Evolutionary conservation across 352 stramenopile genomes (phyloP), one percentile per base, ranked within the genome.

Genomic region (Globisporangium acanthophoron): DNA sequence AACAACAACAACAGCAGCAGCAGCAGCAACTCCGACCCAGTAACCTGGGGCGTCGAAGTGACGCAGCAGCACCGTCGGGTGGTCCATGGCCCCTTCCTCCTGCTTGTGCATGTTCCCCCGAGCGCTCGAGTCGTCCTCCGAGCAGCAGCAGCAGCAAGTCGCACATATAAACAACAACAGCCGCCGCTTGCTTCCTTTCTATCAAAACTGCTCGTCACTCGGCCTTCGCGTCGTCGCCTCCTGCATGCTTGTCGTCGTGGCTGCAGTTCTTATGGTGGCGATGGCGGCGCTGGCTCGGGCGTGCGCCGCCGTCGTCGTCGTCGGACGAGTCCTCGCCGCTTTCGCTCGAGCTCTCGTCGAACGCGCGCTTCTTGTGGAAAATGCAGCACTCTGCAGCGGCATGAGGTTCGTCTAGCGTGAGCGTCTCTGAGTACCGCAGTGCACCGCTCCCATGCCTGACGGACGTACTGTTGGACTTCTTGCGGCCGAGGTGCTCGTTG

Each of bases 321-420:
- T 74, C 76, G 54, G 88, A 83, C 48, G 81, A 90, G 58, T 93
- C 85, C 43, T 89, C 86, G 21, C 79, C 81, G 58, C 88, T 97
- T 65, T 97, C 90, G 49, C 88, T 96, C 31, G 87, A 96, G 69
- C 87, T 97, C 68, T 96, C 89, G 20, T 85, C 89, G 61, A 97
- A 97, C 48, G 86, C 73, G 48, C 86, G 79, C 58, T 90, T 92
- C 74, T 97, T 97, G 82, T 97, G 89, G 68, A 96, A 97, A 46
- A 97, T 88, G 65, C 91, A 97, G 74, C 91, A 97, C 61, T 92
- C 85, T 95, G 51, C 8, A 1, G 16, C n/a, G 37, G 49, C 43
- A 18, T 6, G 12, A 8, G 40, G 6, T 16, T 20, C 24, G 35
- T 41, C 8, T 4, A 15, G 8, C 18, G 35, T 15, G 35, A 41